These are phyloP conservation scores for Claviceps arundinis DNA, from an alignment of 2,329 filamentous ascomycete genomes.

Conservation along the genomic window DNA sequence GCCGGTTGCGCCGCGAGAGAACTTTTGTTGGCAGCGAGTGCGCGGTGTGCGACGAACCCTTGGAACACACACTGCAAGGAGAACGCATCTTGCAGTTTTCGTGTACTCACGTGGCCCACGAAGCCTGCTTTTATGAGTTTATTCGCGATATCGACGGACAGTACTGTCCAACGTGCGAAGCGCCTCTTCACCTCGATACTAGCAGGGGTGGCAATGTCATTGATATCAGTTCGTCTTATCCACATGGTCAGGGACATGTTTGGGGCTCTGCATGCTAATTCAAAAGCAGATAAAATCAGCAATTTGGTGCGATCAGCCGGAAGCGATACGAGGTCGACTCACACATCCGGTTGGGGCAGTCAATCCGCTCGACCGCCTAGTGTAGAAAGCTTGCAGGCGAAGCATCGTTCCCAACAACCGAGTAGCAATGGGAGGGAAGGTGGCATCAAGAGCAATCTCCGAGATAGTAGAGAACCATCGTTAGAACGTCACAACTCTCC, in stretches of 20 bases:
- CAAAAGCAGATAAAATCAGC: conserved; percentile 71
- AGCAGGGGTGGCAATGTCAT: conserved; percentile 86
- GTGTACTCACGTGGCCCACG: conserved; percentile 92
- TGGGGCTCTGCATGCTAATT: conserved; percentile 13
- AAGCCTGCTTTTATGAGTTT: conserved; percentile 98
- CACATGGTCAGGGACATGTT: conserved; percentile 9
- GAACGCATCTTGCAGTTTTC: conserved; percentile 93
- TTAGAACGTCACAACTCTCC: conserved; percentile 33
- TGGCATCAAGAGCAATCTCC: conserved; percentile 25
- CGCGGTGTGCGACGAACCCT: conserved; percentile 88
- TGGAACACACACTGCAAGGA: conserved; percentile 88
- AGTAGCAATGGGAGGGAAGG: conserved; percentile 17
- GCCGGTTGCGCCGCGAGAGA: conserved; percentile 70
- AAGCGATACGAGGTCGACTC: conserved; percentile 44
- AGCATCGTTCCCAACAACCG: conserved; percentile 20
- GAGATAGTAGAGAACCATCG: conserved; percentile 36
- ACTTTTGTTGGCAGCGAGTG: conserved; percentile 94
- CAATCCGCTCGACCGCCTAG: conserved; percentile 43
- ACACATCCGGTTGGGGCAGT: conserved; percentile 52
- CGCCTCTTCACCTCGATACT: conserved; percentile 80
- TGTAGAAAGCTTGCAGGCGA: conserved; percentile 26
- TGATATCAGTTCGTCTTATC: conserved; percentile 56
- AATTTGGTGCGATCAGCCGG: conserved; percentile 74
- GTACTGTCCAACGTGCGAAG: conserved; percentile 87
- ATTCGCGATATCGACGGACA: conserved; percentile 90